Conservation (phyloP, 192 early-diverging fungal genomes). For the Coemansia sp. region DNA sequence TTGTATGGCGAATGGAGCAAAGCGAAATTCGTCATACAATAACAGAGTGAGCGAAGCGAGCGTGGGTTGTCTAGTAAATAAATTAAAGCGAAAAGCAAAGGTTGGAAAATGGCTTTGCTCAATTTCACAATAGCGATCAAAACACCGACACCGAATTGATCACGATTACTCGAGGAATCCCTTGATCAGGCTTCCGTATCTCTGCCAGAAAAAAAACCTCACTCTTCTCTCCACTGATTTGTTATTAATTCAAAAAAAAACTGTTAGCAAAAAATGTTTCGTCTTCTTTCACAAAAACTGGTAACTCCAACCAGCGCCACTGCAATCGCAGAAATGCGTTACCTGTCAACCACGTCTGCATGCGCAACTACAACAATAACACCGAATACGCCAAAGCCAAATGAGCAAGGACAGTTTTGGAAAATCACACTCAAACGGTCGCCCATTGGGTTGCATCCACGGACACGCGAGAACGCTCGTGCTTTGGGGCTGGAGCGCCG, state of each 20-base stretch:
- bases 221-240: not conserved
- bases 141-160: not conserved
- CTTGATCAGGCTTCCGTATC: no score
- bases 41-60: no score
- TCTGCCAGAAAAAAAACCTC: no score
- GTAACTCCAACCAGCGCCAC: slow-evolving; percentile 17
- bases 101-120: not conserved
- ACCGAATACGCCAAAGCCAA: not conserved
- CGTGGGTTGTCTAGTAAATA: no score
- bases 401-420: slow-evolving; percentile 48
- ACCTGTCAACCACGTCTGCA: not conserved
- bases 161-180: no score
- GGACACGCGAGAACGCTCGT: slow-evolving; percentile 53
- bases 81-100: no score
- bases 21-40: no score
- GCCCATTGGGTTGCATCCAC: slow-evolving; percentile 60
- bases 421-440: slow-evolving; percentile 64
- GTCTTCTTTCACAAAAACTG: not conserved
- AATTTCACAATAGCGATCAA: not conserved
- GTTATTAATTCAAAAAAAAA: not conserved
- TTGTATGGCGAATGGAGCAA: no score
- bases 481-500: slow-evolving; percentile 60
- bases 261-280: not conserved
- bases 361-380: not conserved
- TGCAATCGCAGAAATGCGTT: not conserved